Evolutionary conservation across 2,329 filamentous ascomycete genomes (phyloP).

Genomic region (Metarhizium guizhouense): DNA sequence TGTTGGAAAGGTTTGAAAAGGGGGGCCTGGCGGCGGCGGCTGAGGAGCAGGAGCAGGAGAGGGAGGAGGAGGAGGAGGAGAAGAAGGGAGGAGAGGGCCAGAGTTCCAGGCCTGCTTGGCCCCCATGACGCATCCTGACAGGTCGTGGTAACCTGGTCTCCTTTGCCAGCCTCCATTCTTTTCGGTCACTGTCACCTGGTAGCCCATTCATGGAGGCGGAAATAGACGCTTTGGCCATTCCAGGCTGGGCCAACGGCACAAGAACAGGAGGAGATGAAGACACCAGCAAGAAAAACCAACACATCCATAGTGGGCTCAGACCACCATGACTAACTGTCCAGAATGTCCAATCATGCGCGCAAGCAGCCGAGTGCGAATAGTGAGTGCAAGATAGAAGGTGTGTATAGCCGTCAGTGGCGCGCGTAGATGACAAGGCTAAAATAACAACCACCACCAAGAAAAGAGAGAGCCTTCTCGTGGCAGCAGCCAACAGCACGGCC

Average conservation of each 20-base stretch:
- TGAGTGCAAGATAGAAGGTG: not conserved
- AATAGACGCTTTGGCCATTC: conserved; percentile 2
- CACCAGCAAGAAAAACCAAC: not conserved
- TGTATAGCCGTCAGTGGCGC: not conserved
- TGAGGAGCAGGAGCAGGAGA: not conserved
- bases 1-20: not conserved
- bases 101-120: not conserved
- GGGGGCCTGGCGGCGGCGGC: not conserved
- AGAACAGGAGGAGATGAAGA: conserved; percentile 3
- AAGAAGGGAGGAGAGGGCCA: not conserved
- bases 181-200: not conserved
- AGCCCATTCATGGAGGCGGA: not conserved
- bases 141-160: not conserved
- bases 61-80: not conserved
- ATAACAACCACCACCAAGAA: not conserved
- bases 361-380: not conserved
- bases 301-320: not conserved
- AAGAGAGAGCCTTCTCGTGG: not conserved
- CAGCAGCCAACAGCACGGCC: not conserved
- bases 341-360: conserved; percentile 3
- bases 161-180: not conserved
- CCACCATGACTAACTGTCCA: not conserved
- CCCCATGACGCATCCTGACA: not conserved
- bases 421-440: not conserved
- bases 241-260: not conserved